Evolutionary conservation across 495 filamentous ascomycete species (phyloP), one percentile per base, ranked within the genome.

Genomic region (Xylaria cubensis): DNA sequence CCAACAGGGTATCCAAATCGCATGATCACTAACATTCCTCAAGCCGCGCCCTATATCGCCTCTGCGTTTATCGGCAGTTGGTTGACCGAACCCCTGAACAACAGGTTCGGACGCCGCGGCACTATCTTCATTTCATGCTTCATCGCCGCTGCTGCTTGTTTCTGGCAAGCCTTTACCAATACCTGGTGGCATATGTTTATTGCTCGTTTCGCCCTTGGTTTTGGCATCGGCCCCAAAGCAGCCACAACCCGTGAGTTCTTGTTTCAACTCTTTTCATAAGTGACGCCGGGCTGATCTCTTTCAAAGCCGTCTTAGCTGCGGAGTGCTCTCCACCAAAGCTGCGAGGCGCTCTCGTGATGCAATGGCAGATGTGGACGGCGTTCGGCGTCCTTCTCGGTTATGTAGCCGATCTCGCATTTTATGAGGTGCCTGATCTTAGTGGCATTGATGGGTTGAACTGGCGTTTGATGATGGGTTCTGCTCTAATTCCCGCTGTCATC

Each of bases 341-440:
- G 59, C 88, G 93, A 50, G 93, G 93, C 41, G 93, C 93, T n/a
- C 73, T 84, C 59, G 79, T 83, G 9, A 85, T 84, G 82, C 89
- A 92, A 77, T 95, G 93, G 93, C 93, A 95, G 79, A 90, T 94
- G 88, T 94, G 91, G 90, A 94, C 92, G 1, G 93, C 93, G 2
- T 94, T 94, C 72, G 93, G 93, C 2, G 93, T 94, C 76, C 91
- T 94, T 87, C 69, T 94, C 19, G 93, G 93, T 17, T 93, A 92
- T 76, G 87, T 88, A 2, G 87, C 90, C 17, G 92, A 92, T 78
- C 80, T 97, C 24, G 91, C 88, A 24, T 94, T 97, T 79, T 92
- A 88, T 74, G 75, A 88, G 39, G 89, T 94, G 10, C 78, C 83
- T 6, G 83, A 90, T 76, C 72, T 39, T 8, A 39, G 83, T 29